Base-by-base conservation (phyloP, 768 basidiomycete genomes). In the Amanita rimosa region DNA sequence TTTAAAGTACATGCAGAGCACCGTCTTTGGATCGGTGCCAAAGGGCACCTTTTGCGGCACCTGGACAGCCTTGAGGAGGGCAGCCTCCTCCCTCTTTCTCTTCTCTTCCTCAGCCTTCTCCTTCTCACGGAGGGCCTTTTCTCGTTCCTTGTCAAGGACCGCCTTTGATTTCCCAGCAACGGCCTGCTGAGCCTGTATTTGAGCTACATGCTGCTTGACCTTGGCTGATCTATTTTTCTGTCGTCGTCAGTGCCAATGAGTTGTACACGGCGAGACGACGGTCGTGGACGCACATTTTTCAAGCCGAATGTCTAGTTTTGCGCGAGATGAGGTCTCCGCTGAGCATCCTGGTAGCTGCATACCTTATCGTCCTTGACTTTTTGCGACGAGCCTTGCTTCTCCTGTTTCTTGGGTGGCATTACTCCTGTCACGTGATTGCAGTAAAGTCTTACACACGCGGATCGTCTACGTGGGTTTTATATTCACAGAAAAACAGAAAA, bases 191-290 rank as follows among this genome's bases (percentile, higher is more conserved):
- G 83, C 74, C 66, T 96, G 81, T 43, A 98, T 78, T 40, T 73
- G 73, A 44, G 81, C 79, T 17, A 95, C 83, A 54, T 90, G 76
- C 56, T 85, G 80, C 71, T 97, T 86, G 22, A 94, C 94, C 65
- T 85, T 96, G 58, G 89, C 68, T 2, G 92, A 94, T 70, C 91
- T 93, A 62, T 92, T 93, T 89, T 93, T 94, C 86, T 89, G 61
- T 41, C 41, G 35, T 51, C 48, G 50, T 38, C 27, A 29, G 10
- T 44, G 38, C 37, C 43, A 21, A 27, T 33, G 48, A 29, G 7
- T 17, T 39, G 29, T 10, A 4, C 31, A 31, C 5, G 5, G 11
- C 7, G 31, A 3, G 31, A 41, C 8, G 29, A 33, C 2, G 22
- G 5, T n/a, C 9, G 22, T 26, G 33, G 29, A 71, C 82, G 55